These are phyloP conservation scores for Vaucheria bursata DNA, from an alignment of 352 stramenopile genomes.

Conservation along the genomic window DNA sequence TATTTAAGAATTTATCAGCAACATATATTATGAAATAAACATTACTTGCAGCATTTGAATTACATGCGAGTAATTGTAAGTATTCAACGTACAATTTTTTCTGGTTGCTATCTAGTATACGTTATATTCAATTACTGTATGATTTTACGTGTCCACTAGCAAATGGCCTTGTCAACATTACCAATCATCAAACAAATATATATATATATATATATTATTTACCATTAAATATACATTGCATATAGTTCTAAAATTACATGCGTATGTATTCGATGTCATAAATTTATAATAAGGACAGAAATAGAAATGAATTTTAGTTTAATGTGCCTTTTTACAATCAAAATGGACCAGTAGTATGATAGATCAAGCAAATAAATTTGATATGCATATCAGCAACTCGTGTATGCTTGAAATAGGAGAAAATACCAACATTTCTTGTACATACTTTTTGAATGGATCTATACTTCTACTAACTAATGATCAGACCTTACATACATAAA, in stretches of 20 bases:
- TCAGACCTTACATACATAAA: not conserved
- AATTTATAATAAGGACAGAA: no score
- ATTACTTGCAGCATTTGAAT: not conserved
- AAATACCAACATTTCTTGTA: not conserved
- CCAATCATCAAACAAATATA: no score
- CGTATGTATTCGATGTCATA: no score
- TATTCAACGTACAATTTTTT: not conserved
- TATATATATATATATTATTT: no score
- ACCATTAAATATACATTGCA: no score
- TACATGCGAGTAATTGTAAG: not conserved
- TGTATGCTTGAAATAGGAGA: not conserved
- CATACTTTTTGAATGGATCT: not conserved
- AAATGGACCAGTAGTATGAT: not conserved
- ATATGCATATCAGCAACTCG: not conserved
- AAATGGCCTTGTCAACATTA: no score
- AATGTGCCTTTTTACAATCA: no score
- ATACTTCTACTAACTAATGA: not conserved
- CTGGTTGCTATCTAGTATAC: not conserved
- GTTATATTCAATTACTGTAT: not conserved
- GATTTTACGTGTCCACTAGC: not conserved
- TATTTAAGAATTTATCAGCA: not conserved
- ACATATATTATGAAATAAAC: not conserved
- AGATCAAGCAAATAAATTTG: not conserved
- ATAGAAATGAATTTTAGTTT: no score
- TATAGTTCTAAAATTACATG: no score